phyloP scores from a whole-genome alignment of 176 grass and related monocot genomes.

The Avena atlantica region DNA sequence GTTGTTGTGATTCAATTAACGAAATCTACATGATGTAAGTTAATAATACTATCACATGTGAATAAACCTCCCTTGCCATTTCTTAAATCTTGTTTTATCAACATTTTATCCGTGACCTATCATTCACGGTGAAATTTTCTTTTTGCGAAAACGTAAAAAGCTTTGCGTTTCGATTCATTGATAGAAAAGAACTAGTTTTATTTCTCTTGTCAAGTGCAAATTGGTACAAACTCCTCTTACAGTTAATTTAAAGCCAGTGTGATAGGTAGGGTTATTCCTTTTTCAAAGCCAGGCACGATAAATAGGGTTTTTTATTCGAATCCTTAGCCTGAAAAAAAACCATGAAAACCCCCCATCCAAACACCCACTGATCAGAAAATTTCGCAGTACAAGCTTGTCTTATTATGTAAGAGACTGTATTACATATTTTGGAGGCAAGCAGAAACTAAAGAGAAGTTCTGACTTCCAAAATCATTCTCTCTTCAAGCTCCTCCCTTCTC shows the following conservation, averaged over 20 bases:
- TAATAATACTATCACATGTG: not conserved
- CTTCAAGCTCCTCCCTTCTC: not conserved
- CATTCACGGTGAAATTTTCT: not conserved
- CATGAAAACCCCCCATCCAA: not conserved
- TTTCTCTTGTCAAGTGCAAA: not conserved
- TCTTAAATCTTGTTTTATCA: conserved; percentile 14
- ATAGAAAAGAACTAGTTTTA: not conserved
- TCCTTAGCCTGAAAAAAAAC: not conserved
- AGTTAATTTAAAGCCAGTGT: not conserved
- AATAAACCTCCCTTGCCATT: not conserved
- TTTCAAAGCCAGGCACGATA: not conserved
- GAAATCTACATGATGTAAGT: not conserved
- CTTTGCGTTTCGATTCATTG: too few relatives aligned
- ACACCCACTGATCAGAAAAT: conserved; percentile 4
- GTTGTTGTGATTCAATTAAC: not conserved
- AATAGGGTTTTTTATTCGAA: not conserved
- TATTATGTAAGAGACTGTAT: not conserved
- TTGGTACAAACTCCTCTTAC: not conserved
- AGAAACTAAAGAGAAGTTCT: conserved; percentile 8
- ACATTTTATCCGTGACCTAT: not conserved
- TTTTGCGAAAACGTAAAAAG: too few relatives aligned
- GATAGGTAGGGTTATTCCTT: not conserved
- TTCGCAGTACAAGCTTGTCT: not conserved
- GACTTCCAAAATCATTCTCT: not conserved
- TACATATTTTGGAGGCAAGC: conserved; percentile 22